Evolutionary conservation across 768 basidiomycete species (phyloP).

Genomic region (Trametes punicea): DNA sequence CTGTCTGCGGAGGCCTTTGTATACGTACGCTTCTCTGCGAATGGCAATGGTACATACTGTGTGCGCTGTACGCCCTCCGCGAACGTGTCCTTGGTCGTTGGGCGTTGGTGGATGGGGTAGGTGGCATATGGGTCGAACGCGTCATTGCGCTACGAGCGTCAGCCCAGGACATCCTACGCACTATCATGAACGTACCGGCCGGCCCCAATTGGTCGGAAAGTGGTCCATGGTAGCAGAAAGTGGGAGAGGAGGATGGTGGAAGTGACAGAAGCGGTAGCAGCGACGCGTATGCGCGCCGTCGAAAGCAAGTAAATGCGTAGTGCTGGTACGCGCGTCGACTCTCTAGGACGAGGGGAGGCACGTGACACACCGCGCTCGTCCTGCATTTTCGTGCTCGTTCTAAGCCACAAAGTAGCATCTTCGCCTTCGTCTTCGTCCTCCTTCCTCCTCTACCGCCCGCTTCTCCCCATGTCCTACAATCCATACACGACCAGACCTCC

Average conservation of each 20-base stretch:
- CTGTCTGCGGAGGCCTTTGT: conserved; percentile 46
- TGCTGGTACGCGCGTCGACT: conserved; percentile 20
- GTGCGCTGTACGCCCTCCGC: conserved; percentile 72
- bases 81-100: conserved; percentile 49
- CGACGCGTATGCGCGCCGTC: too few species aligned
- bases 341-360: neutral
- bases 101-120: conserved; percentile 66
- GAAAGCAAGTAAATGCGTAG: too few species aligned
- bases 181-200: conserved; percentile 53
- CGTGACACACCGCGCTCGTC: conserved; percentile 7
- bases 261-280: neutral
- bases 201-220: conserved; percentile 81
- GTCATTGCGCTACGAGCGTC: conserved; percentile 60
- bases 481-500: conserved; percentile 26
- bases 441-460: neutral
- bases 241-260: neutral
- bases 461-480: conserved; percentile 12
- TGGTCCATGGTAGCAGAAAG: conserved; percentile 58
- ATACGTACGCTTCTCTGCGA: neutral
- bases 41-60: conserved; percentile 48
- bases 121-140: conserved; percentile 72
- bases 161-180: neutral
- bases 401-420: neutral
- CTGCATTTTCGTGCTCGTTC: conserved; percentile 14
- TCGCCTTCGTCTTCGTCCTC: neutral